Percentiles rank a stretch among this genome's conserved stretches.
phyloP scores from a whole-genome alignment of 2,329 filamentous ascomycete genomes.

The Aaosphaeria arxii region DNA sequence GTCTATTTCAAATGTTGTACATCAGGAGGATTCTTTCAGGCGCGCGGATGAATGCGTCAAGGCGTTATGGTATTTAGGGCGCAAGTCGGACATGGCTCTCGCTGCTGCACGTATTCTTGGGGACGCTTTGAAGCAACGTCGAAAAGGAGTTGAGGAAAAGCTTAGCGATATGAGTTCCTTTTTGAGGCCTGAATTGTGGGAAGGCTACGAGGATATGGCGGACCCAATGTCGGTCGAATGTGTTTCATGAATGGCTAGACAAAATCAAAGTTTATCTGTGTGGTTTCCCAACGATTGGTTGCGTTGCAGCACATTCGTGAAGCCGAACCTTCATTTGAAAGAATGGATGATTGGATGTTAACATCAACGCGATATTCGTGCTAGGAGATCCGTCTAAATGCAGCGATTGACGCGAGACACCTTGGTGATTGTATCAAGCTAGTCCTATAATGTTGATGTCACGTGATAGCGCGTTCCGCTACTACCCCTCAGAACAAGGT shows the following conservation, averaged over 20 bases:
- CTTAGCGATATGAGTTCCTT: constrained; percentile 22
- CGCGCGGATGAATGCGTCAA: constrained; percentile 50
- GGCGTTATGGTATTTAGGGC: constrained; percentile 54
- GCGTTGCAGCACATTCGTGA: too few relatives aligned
- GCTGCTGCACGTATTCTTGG: constrained; percentile 39
- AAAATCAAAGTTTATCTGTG: neutral
- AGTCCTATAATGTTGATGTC: neutral
- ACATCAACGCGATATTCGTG: too few relatives aligned
- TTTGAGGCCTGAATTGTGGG: constrained; percentile 24
- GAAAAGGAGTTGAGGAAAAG: constrained; percentile 17
- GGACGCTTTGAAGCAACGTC: constrained; percentile 27
- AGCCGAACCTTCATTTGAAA: too few relatives aligned
- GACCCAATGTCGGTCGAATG: constrained; percentile 18
- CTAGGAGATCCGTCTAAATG: too few relatives aligned
- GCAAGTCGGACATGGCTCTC: constrained; percentile 54
- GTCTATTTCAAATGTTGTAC: constrained; percentile 1
- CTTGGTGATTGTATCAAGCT: too few relatives aligned
- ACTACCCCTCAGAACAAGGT: too few relatives aligned
- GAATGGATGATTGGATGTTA: too few relatives aligned
- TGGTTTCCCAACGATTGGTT: too few relatives aligned
- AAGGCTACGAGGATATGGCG: constrained; percentile 15
- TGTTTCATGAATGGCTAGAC: constrained; percentile 4
- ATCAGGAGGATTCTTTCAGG: constrained; percentile 26
- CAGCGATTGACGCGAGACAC: too few relatives aligned
- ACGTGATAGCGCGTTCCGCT: neutral